Base-by-base conservation (phyloP, 371 early-diverging fungal species). In the Mucor sp. region DNA sequence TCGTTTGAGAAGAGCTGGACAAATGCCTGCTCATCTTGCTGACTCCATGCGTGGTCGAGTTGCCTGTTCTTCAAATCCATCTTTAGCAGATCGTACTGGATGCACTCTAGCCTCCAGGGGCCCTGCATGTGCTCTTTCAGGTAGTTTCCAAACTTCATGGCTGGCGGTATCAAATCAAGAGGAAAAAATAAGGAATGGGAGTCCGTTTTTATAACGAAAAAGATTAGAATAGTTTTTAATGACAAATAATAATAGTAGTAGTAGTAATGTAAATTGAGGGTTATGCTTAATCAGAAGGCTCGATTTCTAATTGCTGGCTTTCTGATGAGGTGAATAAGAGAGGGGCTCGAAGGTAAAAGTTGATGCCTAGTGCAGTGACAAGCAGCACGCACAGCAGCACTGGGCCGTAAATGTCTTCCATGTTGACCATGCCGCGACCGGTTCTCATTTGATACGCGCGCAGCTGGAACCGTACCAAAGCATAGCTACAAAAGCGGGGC, bases 311-410 rank as follows among this genome's bases (percentile, higher is more conserved):
- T 33, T 57, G n/a, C 28, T 9, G 25, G 17, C 25, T 28, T 32
- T 32, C 57, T 33, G 57, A 19, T 19, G 62, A 11, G 14, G 33
- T 19, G 21, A 61, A 61, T 47, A 61, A 44, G 28, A 61, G 30
- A 30, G 79, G 76, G 39, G 65, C 66, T 33, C 80, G 71, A 25
- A 80, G 67, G 58, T 75, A 77, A 69, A 80, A 77, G 53, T 80
- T 80, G 41, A 77, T 60, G 58, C 70, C 76, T 43, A 74, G 50
- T 30, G 68, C 71, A 47, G 85, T 79, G 44, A 95, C 86, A 59
- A 95, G 85, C 37, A 93, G 85, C 21, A 89, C 72, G 32, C 95
- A 94, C 9, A 97, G 87, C 27, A 94, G 79, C 4, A 90, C 86
- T 25, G 96, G 97, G 8, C 93, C 90, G 39, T 60, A 53, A 60